phyloP scores from a whole-genome alignment of 495 filamentous ascomycete species.

The Hypoxylon fuscum region DNA sequence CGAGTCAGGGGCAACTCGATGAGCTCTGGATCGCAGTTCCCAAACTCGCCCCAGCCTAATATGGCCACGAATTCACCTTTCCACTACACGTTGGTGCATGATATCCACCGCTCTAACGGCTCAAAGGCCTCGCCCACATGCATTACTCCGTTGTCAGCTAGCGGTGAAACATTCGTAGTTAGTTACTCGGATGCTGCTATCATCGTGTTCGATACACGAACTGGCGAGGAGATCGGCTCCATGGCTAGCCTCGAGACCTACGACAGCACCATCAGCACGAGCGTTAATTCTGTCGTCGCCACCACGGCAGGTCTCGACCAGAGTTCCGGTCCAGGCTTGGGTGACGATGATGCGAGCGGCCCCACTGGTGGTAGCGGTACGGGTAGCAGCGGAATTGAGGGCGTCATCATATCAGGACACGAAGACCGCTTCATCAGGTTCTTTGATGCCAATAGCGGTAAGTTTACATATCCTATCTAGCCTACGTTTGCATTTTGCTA shows the following conservation, averaged over 20 bases:
- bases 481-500: slow-evolving; percentile 34
- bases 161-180: slow-evolving; percentile 93
- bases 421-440: slow-evolving; percentile 95
- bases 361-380: slow-evolving; percentile 79
- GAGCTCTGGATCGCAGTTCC: slow-evolving; percentile 89
- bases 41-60: slow-evolving; percentile 87
- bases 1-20: slow-evolving; percentile 88
- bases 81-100: slow-evolving; percentile 76
- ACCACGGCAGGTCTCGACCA: slow-evolving; percentile 81
- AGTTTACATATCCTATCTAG: slow-evolving; percentile 49
- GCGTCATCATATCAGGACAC: slow-evolving; percentile 92
- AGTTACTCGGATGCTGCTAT: slow-evolving; percentile 90
- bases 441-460: slow-evolving; percentile 98
- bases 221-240: slow-evolving; percentile 86
- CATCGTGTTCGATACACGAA: slow-evolving; percentile 88
- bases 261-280: slow-evolving; percentile 81
- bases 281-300: slow-evolving; percentile 91
- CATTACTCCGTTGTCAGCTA: slow-evolving; percentile 84
- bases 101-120: slow-evolving; percentile 72
- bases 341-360: slow-evolving; percentile 60
- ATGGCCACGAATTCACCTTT: slow-evolving; percentile 70
- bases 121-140: slow-evolving; percentile 83
- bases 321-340: slow-evolving; percentile 69
- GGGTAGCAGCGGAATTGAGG: slow-evolving; percentile 77
- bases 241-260: slow-evolving; percentile 96